Evolutionary conservation across 805 yeast species (phyloP).

Genomic region (Ogataea angusta): DNA sequence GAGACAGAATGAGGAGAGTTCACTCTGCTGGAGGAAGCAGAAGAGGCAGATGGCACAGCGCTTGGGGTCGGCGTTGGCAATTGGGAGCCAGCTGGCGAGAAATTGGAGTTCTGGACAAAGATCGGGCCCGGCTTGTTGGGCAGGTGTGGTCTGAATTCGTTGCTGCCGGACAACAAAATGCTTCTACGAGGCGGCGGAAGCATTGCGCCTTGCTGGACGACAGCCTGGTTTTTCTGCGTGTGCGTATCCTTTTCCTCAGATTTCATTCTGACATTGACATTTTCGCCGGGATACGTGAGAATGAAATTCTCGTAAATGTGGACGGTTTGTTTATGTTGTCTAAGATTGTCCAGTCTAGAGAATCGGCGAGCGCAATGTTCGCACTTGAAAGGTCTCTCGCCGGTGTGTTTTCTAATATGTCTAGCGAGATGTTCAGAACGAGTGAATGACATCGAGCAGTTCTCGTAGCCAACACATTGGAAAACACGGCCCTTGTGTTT

Average conservation of each 20-base stretch:
- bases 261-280: conserved; percentile 29
- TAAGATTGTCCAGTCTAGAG: conserved; percentile 78
- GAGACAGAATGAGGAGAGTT: conserved; percentile 21
- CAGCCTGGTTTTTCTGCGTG: conserved; percentile 8
- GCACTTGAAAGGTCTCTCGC: conserved; percentile 90
- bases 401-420: conserved; percentile 90
- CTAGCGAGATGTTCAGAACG: conserved; percentile 90
- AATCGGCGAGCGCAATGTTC: conserved; percentile 76
- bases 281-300: conserved; percentile 34
- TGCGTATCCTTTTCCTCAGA: conserved; percentile 17
- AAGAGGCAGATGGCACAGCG: conserved; percentile 12
- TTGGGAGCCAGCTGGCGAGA: conserved; percentile 16
- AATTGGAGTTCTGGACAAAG: conserved; percentile 24
- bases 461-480: conserved; percentile 82
- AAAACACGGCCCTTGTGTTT: conserved; percentile 62
- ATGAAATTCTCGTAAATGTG: conserved; percentile 50
- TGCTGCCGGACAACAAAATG: conserved; percentile 12
- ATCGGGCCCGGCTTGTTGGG: conserved; percentile 33
- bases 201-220: conserved; percentile 24
- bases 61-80: conserved; percentile 22
- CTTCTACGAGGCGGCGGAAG: conserved; percentile 32
- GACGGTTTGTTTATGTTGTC: conserved; percentile 89
- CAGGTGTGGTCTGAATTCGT: conserved; percentile 30
- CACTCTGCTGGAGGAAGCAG: conserved; percentile 13
- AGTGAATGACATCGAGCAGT: conserved; percentile 84